Evolutionary conservation across 768 basidiomycete genomes (phyloP), one percentile per base, ranked within the genome.

Genomic region (Panus rudis): DNA sequence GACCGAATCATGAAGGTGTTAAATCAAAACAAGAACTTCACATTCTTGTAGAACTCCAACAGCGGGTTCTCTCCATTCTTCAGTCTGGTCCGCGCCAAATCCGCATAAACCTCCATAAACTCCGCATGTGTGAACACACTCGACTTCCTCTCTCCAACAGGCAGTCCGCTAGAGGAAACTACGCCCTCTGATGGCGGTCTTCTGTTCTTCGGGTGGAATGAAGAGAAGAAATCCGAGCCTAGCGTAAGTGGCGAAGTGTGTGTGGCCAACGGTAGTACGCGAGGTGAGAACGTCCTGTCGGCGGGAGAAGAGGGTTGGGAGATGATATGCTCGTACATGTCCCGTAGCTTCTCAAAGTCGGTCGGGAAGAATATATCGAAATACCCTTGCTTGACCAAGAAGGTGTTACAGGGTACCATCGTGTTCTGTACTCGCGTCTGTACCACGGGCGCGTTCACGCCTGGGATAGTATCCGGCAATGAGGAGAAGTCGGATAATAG

Each of bases 301-400:
- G 52, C 50, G 13, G 49, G 39, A 10, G 52, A 45, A 3, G 44
- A 30, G 19, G 81, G 78, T 54, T 78, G 75, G 27, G 81, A 75
- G 46, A 98, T 77, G 43, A 84, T 73, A 51, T 79, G 71, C 56
- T 92, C 87, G 63, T 97, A 97, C 78, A 93, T 88, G 59, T 94
- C 90, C 37, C 87, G 71, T 42, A 98, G 71, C 17, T 72, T 74
- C 41, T 76, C 77, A 51, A 97, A 97, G 59, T 89, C 70, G 11
- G 94, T 98, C 8, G 96, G 96, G 68, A 99, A 99, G 69, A 99
- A 90, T 48, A 98, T 98, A 62, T 99, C 96, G 62, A 99, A 99
- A 67, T 82, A 93, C 6, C 96, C 96, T 56, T 87, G 94, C 54
- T 81, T 82, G 46, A 99, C 96, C 53, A 94, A 79, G 44, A 96